Evolutionary conservation across 306 rosid species (phyloP).

Genomic region (Rosa persica): DNA sequence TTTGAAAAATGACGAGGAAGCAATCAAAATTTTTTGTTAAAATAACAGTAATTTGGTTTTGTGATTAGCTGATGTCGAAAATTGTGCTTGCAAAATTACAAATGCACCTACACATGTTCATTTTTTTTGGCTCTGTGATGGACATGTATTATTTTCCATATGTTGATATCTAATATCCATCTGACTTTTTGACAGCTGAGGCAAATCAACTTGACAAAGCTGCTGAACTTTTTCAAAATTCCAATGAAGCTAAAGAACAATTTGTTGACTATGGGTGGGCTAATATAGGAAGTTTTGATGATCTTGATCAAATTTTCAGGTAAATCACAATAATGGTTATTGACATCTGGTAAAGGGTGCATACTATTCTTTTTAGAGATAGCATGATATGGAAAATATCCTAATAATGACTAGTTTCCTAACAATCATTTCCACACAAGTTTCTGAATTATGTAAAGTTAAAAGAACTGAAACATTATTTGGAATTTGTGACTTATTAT

Average conservation of each 20-base stretch:
- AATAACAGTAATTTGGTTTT: background rate
- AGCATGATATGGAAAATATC: background rate
- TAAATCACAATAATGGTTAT: conserved; percentile 33
- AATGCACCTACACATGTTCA: background rate
- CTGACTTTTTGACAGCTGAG: conserved; percentile 49
- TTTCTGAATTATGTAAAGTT: background rate
- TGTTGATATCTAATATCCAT: conserved; percentile 17
- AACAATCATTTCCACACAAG: background rate
- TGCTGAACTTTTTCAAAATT: conserved; percentile 48
- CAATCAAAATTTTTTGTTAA: too few relatives aligned
- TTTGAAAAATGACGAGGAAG: background rate
- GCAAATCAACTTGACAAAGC: conserved; percentile 47
- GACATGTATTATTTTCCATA: conserved; percentile 19
- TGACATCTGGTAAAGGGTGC: conserved; percentile 1
- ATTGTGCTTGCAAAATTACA: background rate
- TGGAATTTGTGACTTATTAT: background rate
- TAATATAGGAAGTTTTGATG: conserved; percentile 89
- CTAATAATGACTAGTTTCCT: background rate
- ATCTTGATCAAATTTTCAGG: conserved; percentile 89
- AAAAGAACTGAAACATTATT: background rate
- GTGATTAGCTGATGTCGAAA: background rate
- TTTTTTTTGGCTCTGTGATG: conserved; percentile 10
- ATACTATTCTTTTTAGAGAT: background rate
- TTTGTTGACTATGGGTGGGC: conserved; percentile 89
- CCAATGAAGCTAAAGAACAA: conserved; percentile 64